Percentiles rank a stretch among this genome's conserved stretches.
These are phyloP conservation scores for Aspergillus haitiensis DNA, from an alignment of 495 filamentous ascomycete species.

Conservation along the genomic window DNA sequence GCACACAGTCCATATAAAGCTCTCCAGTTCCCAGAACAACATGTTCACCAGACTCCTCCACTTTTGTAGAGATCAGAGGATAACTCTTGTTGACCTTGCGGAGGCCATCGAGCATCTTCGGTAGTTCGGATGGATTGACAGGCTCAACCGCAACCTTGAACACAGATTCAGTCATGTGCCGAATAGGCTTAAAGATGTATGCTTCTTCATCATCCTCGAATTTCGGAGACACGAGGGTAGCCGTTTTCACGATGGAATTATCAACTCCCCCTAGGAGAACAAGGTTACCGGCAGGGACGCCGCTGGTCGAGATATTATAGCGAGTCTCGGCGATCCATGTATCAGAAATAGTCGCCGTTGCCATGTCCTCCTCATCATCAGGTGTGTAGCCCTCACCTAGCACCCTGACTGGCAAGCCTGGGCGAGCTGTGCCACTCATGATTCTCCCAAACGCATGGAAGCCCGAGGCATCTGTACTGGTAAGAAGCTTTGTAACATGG, in stretches of 20 bases:
- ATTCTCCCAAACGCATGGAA: constrained; percentile 91
- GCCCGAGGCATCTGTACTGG: constrained; percentile 77
- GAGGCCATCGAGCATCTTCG: constrained; percentile 97
- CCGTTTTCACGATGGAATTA: constrained; percentile 97
- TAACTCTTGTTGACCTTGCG: constrained; percentile 98
- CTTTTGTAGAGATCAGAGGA: constrained; percentile 91
- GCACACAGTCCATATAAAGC: constrained; percentile 97
- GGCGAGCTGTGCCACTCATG: constrained; percentile 86
- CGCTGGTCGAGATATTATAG: constrained; percentile 87
- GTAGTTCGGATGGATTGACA: constrained; percentile 97
- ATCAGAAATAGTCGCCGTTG: constrained; percentile 78
- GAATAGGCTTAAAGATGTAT: constrained; percentile 89
- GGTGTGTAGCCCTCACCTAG: constrained; percentile 94
- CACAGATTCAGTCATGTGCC: constrained; percentile 95
- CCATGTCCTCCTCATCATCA: constrained; percentile 99
- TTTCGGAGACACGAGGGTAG: constrained; percentile 83
- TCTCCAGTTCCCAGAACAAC: constrained; percentile 93
- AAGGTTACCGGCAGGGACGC: constrained; percentile 94
- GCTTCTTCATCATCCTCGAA: constrained; percentile 85
- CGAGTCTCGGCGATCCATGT: constrained; percentile 92
- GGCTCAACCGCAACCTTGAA: constrained; percentile 98
- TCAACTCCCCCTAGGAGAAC: constrained; percentile 88
- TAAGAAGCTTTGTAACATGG: constrained; percentile 91
- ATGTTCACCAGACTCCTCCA: constrained; percentile 98
- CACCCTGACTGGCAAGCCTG: constrained; percentile 81